phyloP scores from a whole-genome alignment of 495 filamentous ascomycete species.

The Hypomontagnella submonticulosa region DNA sequence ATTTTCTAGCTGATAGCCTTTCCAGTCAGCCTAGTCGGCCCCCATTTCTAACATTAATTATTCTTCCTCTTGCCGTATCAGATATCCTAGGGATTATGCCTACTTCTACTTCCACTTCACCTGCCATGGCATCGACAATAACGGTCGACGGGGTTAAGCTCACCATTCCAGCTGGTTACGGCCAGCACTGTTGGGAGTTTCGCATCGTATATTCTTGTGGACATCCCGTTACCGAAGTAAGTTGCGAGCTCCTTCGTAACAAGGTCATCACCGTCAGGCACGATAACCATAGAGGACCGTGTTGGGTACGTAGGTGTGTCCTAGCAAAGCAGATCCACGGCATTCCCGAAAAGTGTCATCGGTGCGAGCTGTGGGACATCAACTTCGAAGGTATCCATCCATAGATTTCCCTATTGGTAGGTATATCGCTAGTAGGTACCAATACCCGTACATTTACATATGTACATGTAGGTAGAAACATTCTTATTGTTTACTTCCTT shows the following conservation, averaged over 20 bases:
- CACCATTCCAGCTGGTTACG: background rate
- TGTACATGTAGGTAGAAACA: too few relatives aligned
- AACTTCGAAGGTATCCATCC: conserved; percentile 5
- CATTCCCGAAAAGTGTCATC: conserved; percentile 6
- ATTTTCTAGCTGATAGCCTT: too few relatives aligned
- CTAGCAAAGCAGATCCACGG: background rate
- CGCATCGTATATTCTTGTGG: conserved; percentile 11
- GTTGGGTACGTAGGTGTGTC: conserved; percentile 13
- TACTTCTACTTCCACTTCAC: background rate
- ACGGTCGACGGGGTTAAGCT: conserved; percentile 2
- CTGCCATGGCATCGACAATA: conserved; percentile 3
- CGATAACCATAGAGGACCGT: conserved; percentile 23
- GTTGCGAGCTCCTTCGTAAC: background rate
- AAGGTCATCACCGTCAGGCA: conserved; percentile 25
- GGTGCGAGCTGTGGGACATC: conserved; percentile 11
- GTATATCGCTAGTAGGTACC: background rate
- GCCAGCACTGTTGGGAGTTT: conserved; percentile 8
- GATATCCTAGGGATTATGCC: background rate
- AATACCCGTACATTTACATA: too few relatives aligned
- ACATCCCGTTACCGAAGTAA: conserved; percentile 3
- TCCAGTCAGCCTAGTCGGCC: too few relatives aligned
- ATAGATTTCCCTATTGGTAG: too few relatives aligned
- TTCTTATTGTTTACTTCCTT: too few relatives aligned
- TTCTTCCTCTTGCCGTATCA: too few relatives aligned
- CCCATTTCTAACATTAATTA: too few relatives aligned